phyloP scores from a whole-genome alignment of 148 eudicot species.

The Camellia lanceoleosa region DNA sequence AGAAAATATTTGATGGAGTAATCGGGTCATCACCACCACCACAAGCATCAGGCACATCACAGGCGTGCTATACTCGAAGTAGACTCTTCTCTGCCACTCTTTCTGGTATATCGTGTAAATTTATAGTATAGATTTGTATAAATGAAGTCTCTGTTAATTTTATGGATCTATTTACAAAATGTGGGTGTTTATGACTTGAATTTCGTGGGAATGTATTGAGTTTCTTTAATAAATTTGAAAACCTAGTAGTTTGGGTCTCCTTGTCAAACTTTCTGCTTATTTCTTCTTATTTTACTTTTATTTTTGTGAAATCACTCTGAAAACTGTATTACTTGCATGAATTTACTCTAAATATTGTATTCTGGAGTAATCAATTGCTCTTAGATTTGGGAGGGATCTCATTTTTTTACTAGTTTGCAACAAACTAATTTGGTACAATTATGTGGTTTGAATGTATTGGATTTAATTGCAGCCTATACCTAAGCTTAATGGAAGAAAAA shows the following conservation, averaged over 20 bases:
- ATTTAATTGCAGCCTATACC: background rate
- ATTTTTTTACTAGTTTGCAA: background rate
- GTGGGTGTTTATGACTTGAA: background rate
- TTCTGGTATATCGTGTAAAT: too few relatives aligned
- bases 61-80: too few relatives aligned
- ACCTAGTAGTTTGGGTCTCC: background rate
- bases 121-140: too few relatives aligned
- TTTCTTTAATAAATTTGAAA: background rate
- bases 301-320: background rate
- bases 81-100: too few relatives aligned
- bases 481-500: background rate
- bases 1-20: background rate
- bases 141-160: background rate
- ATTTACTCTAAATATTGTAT: background rate
- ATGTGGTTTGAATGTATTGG: background rate
- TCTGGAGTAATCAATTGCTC: background rate
- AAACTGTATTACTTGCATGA: background rate
- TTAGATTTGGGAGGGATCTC: background rate
- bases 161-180: background rate
- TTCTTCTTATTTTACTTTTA: too few relatives aligned
- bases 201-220: background rate
- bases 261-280: background rate
- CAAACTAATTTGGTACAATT: background rate
- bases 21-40: background rate
- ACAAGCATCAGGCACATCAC: too few relatives aligned